Base-by-base conservation (phyloP, 805 yeast species). In the Wickerhamomyces xylosicus region DNA sequence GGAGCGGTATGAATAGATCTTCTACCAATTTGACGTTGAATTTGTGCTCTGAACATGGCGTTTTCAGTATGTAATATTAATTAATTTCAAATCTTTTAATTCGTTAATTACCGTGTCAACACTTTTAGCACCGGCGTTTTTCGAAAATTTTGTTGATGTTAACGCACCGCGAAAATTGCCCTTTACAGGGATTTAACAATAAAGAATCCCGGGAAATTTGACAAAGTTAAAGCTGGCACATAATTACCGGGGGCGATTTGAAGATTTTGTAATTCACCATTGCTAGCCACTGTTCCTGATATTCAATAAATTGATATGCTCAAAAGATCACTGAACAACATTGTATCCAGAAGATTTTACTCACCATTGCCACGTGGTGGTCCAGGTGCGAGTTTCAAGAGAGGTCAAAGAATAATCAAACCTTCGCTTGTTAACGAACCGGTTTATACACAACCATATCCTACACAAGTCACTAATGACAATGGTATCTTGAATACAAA, bases 1-100 rank as follows among this genome's bases (percentile, higher is more conserved):
- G 95, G 95, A 5, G 79, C 82, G 2, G 73, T 64, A 57, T 84
- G 94, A 18, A 84, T 53, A 16, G 27, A 51, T 38, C 37, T 67
- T 31, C 33, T 39, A 8, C 35, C 40, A 14, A 31, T 16, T 31
- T 31, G 33, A 31, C 33, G 33, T 16, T 31, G 17, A 10, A 31
- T 31, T 31, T 16, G 33, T 5, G 17, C 15, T 37, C 40, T 37
- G 19, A 39, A 19, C 40, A 36, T 31, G 17, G 18, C 8, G 17
- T 31, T 7, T 11, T 7, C 29, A 25, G 25, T 21, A 21, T 21
- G n/a, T n/a, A n/a, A n/a, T n/a, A n/a, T n/a, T n/a, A n/a, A n/a
- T n/a, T n/a, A n/a, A n/a, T n/a, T n/a, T n/a, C n/a, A n/a, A n/a
- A n/a, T n/a, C n/a, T n/a, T n/a, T n/a, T n/a, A n/a, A n/a, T n/a